Conservation (phyloP, 2,329 filamentous ascomycete species). For the Talaromyces sp. region DNA sequence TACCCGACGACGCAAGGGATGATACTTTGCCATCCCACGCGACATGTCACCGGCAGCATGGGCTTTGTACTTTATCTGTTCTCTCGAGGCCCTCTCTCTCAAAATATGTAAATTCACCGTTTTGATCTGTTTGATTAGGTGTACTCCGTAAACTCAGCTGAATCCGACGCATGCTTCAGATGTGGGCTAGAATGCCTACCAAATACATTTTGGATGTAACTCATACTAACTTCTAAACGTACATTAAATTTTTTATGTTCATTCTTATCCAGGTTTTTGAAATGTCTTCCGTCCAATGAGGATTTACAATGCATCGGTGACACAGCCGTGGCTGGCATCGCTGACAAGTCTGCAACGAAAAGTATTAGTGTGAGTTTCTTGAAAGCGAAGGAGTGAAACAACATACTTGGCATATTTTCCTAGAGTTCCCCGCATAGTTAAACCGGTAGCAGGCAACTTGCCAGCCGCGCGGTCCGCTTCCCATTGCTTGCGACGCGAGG, state of each 20-base stretch:
- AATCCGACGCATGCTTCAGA: not conserved
- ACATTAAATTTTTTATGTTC: not conserved
- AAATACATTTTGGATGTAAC: not conserved
- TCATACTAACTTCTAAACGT: conserved; percentile 2
- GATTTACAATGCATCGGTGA: conserved; percentile 39
- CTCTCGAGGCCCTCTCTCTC: not conserved
- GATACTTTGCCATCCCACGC: not conserved
- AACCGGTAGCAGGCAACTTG: conserved; percentile 49
- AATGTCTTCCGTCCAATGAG: not conserved
- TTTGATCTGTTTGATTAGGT: not conserved
- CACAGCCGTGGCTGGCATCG: conserved; percentile 49
- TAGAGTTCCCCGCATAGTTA: conserved; percentile 62
- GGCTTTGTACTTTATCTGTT: not conserved
- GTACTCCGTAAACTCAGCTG: not conserved
- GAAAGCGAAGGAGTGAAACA: not conserved
- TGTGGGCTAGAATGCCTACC: not conserved
- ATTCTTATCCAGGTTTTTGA: not conserved
- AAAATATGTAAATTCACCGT: not conserved
- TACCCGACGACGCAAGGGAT: not conserved
- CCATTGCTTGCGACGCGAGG: conserved; percentile 58
- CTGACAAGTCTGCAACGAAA: conserved; percentile 33
- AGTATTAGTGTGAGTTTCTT: not conserved
- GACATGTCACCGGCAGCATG: not conserved
- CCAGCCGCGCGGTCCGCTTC: conserved; percentile 44
- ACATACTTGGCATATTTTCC: conserved; percentile 62